Base-by-base conservation (phyloP, 352 stramenopile genomes). In the Phytophthora citrophthora region DNA sequence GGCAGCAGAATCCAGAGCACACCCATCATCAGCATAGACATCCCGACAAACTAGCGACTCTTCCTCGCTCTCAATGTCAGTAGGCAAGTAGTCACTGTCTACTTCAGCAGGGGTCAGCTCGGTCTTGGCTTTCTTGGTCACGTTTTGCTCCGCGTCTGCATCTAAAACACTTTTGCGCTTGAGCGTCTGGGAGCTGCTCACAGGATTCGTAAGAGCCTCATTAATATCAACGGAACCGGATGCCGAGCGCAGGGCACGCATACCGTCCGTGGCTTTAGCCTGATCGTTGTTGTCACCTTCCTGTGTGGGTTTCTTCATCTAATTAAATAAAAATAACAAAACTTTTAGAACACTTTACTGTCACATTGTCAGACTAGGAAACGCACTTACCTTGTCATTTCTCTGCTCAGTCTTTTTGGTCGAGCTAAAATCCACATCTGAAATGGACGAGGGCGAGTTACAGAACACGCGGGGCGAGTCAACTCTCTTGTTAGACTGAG, bases 211-310 rank as follows among this genome's bases (percentile, higher is more conserved):
- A 88, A 89, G 46, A 88, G 70, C 74, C 51, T 71, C 70, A 88
- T 91, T 91, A 91, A 91, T 89, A 90, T 72, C 74, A 80, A 73
- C 64, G 66, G 70, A 75, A 74, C 32, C 64, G 41, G 58, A 70
- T 49, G 68, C 69, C 47, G 49, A 20, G 26, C 52, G 46, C 20
- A 70, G 55, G 68, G 60, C 67, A 75, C 51, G 58, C 64, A 73
- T 73, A 77, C 64, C 73, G 70, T 79, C 74, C 57, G 43, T 50
- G 31, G 44, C 61, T 51, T 54, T 54, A 54, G 39, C 24, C 53
- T 54, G 54, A 45, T 64, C 51, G 61, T 49, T 39, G 23, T 72
- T 41, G 70, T 85, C 79, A 85, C 69, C 73, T 87, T 59, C 54
- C 47, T 62, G 26, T 38, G 57, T 31, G 7, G 32, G 1, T 9